Base-by-base conservation (phyloP, 1,284 basidiomycete species). In the Porogramme epimiltina region DNA sequence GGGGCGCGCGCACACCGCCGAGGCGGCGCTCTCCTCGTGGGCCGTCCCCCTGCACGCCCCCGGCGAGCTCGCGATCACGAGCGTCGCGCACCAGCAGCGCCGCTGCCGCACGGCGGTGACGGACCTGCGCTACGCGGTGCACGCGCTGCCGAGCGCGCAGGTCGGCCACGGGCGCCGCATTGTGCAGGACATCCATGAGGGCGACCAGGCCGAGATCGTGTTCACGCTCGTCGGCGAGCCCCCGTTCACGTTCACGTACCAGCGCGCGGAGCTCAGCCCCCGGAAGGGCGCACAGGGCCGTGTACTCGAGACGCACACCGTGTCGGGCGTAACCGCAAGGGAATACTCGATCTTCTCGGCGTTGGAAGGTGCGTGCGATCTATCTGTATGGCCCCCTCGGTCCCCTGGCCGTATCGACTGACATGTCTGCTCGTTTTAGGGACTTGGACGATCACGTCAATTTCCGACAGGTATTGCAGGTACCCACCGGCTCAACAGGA, bases 241-340 rank as follows among this genome's bases (percentile, higher is more conserved):
- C 33, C 96, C 96, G 0, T 99, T 97, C 73, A 90, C 94, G 1
- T 98, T 99, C 71, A 93, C 92, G 0, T 95, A 94, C 68, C 92
- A 94, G 67, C 81, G 93, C 41, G 81, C 89, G 2, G 89, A 91
- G 68, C 75, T 82, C 23, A 80, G 72, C 62, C 66, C 73, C 8
- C 82, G 78, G 72, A 89, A 86, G 67, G 81, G 82, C 39, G 79
- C 79, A 26, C 84, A 79, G 59, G 84, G 82, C 48, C 89, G 85
- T 65, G 84, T 95, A 18, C 78, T 94, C 11, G 93, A 96, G 66
- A 94, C 92, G 20, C 93, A 93, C 63, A 93, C 90, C 0, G 85
- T 93, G 28, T 91, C 92, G 13, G 89, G 91, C 6, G 82, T 97
- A 4, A 79, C 79, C 58, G 81, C 82, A 8, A 76, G 85, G 18